These are phyloP conservation scores for Ceratocystis harringtonii DNA, from an alignment of 2,329 filamentous ascomycete genomes.

Conservation along the genomic window DNA sequence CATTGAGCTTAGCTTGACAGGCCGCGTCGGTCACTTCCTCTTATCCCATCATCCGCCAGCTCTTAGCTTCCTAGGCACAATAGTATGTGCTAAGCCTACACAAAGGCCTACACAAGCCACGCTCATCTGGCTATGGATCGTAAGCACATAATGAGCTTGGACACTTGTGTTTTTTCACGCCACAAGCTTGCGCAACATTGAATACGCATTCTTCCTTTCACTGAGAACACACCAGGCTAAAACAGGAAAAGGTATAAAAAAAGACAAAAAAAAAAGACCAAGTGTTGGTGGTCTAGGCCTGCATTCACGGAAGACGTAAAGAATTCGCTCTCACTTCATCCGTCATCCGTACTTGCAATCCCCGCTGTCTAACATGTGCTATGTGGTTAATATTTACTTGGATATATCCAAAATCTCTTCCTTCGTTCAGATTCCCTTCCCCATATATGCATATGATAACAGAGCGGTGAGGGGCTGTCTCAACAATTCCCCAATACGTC, in stretches of 20 bases:
- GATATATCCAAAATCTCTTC: not conserved
- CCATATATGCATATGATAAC: not conserved
- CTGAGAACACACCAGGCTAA: not conserved
- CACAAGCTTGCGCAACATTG: not conserved
- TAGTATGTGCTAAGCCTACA: not conserved
- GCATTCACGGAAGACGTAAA: not conserved
- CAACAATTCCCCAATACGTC: too few species aligned
- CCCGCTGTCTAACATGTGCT: too few species aligned
- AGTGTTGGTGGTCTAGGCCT: not conserved
- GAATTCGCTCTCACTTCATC: not conserved
- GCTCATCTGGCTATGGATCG: not conserved
- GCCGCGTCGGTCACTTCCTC: not conserved
- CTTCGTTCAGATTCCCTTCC: not conserved
- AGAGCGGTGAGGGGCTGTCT: not conserved
- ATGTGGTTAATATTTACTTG: too few species aligned
- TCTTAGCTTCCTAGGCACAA: not conserved
- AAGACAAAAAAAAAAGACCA: not conserved
- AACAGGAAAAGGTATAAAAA: not conserved
- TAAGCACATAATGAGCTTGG: not conserved
- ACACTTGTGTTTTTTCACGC: not conserved
- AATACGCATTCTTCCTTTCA: not conserved
- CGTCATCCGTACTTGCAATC: not conserved
- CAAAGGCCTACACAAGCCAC: not conserved
- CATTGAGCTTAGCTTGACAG: not conserved
- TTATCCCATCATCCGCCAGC: not conserved